phyloP scores from a whole-genome alignment of 768 basidiomycete species.

The Cyclocybe cylindracea region DNA sequence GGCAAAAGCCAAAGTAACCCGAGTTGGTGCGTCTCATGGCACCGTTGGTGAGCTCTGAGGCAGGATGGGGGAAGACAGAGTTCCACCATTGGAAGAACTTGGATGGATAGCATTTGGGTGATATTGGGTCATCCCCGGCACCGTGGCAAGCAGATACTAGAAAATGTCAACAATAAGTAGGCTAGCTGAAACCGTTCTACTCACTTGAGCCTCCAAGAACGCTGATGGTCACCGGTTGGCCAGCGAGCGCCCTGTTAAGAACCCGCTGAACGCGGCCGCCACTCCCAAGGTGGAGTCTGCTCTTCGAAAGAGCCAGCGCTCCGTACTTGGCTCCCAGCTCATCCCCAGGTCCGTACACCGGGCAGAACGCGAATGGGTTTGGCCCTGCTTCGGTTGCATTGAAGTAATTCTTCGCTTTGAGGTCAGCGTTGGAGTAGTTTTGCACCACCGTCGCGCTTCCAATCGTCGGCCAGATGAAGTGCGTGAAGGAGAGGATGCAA shows the following conservation, averaged over 20 bases:
- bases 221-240: slow-evolving; percentile 87
- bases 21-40: slow-evolving; percentile 92
- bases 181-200: slow-evolving; percentile 17
- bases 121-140: slow-evolving; percentile 87
- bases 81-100: slow-evolving; percentile 98
- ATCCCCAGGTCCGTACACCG: slow-evolving; percentile 82
- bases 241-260: slow-evolving; percentile 79
- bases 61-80: slow-evolving; percentile 95
- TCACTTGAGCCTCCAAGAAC: slow-evolving; percentile 86
- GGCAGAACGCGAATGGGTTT: slow-evolving; percentile 91
- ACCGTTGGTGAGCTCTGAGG: slow-evolving; percentile 96
- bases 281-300: slow-evolving; percentile 75
- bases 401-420: slow-evolving; percentile 81
- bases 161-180: slow-evolving; percentile 3
- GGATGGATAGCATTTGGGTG: slow-evolving; percentile 87
- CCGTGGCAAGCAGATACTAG: slow-evolving; percentile 93
- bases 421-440: slow-evolving; percentile 44
- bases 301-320: slow-evolving; percentile 69
- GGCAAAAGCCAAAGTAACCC: slow-evolving; percentile 95
- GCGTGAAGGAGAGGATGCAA: slow-evolving; percentile 56
- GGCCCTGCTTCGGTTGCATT: slow-evolving; percentile 57
- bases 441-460: slow-evolving; percentile 20
- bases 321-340: slow-evolving; percentile 80
- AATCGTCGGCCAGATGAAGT: slow-evolving; percentile 48
- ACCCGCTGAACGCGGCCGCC: slow-evolving; percentile 82